A percentile compares a stretch with the other conserved stretches of the same genome.
These are phyloP conservation scores for Entophlyctis helioformis DNA, from an alignment of 192 early-diverging fungal genomes.

Conservation along the genomic window DNA sequence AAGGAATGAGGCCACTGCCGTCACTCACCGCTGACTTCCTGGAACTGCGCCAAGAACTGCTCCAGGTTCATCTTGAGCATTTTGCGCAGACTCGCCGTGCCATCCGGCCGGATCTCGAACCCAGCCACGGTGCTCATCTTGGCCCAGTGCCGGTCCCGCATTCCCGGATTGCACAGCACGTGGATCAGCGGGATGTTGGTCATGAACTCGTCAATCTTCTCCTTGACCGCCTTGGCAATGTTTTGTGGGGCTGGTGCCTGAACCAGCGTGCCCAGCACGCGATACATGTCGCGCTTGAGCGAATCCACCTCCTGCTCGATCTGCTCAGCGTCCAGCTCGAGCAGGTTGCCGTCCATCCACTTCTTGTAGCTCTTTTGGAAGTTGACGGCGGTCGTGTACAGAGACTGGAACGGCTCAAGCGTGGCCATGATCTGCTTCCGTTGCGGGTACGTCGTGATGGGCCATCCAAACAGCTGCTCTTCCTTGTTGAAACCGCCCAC, in stretches of 20 bases:
- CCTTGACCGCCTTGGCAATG: conserved; percentile 47
- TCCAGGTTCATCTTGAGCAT: conserved; percentile 49
- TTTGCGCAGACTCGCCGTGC: conserved; percentile 33
- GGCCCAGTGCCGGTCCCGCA: conserved; percentile 47
- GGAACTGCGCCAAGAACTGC: conserved; percentile 33
- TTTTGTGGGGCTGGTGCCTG: conserved; percentile 41
- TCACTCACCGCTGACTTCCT: conserved; percentile 43
- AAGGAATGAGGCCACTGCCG: too few species aligned
- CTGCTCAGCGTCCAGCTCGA: conserved; percentile 45
- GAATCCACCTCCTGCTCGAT: conserved; percentile 43
- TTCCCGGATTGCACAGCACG: conserved; percentile 50
- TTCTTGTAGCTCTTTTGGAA: conserved; percentile 50
- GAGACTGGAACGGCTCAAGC: conserved; percentile 46
- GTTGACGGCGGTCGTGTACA: conserved; percentile 49
- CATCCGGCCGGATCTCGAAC: conserved; percentile 43
- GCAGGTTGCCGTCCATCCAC: conserved; percentile 53
- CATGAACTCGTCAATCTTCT: conserved; percentile 53
- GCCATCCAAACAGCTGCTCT: conserved; percentile 51
- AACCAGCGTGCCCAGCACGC: conserved; percentile 35
- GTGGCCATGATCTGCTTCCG: conserved; percentile 36
- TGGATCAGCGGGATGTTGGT: conserved; percentile 46
- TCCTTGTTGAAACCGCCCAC: conserved; percentile 50
- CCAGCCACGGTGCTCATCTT: conserved; percentile 27
- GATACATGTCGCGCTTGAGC: conserved; percentile 49
- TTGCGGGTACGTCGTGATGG: conserved; percentile 43